Percentiles rank a stretch among this genome's conserved stretches.
These are phyloP conservation scores for Dicorynia guianensis DNA, from an alignment of 306 rosid genomes.

Conservation along the genomic window DNA sequence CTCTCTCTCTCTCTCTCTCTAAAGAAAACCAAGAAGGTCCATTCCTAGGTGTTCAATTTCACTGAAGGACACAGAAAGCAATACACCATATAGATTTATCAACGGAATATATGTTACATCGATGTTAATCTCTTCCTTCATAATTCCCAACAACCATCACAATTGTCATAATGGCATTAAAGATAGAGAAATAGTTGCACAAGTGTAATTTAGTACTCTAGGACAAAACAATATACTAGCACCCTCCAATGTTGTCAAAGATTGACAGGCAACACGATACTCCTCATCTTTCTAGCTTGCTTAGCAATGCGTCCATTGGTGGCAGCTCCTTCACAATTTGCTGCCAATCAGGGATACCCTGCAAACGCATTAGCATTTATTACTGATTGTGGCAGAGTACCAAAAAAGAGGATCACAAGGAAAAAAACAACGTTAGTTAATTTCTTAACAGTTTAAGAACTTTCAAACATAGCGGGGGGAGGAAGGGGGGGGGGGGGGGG, in stretches of 20 bases:
- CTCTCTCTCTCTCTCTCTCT: too few relatives aligned
- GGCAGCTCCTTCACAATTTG: conserved; percentile 88
- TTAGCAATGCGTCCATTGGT: conserved; percentile 81
- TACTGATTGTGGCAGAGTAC: conserved; percentile 9
- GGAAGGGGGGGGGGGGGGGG: too few relatives aligned
- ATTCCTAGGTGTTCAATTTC: too few relatives aligned
- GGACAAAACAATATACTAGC: neutral
- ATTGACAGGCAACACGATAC: conserved; percentile 10
- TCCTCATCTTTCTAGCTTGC: conserved; percentile 87
- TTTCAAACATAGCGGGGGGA: neutral
- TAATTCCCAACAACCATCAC: conserved; percentile 24
- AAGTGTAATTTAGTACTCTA: neutral
- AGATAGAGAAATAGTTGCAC: conserved; percentile 4
- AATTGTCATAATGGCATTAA: conserved; percentile 11
- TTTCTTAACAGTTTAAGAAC: neutral
- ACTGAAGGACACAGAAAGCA: neutral
- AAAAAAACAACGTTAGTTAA: neutral
- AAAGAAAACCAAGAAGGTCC: too few relatives aligned
- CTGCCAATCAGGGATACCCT: conserved; percentile 99
- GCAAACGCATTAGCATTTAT: conserved; percentile 38
- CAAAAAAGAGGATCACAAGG: conserved; percentile 25
- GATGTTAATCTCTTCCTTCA: neutral
- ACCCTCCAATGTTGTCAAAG: conserved; percentile 9
- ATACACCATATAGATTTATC: neutral
- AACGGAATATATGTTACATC: conserved; percentile 10